Evolutionary conservation across 257 asterid species (phyloP).

Genomic region (Nicotiana attenuata): DNA sequence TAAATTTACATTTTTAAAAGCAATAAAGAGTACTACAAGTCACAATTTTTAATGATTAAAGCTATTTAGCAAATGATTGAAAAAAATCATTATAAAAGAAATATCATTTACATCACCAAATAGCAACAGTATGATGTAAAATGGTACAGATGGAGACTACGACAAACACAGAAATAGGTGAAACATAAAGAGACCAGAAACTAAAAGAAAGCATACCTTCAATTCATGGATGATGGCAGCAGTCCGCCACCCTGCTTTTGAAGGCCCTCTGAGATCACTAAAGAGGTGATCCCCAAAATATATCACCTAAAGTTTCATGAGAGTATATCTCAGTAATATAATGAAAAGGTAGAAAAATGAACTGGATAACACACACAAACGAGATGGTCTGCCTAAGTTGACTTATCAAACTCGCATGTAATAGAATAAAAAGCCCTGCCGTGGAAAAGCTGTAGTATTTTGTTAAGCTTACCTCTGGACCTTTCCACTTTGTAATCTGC

Average conservation of each 20-base stretch:
- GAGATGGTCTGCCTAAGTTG: background rate
- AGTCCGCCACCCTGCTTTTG: constrained; percentile 97
- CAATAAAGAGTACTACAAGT: background rate
- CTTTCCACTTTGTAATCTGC: constrained; percentile 95
- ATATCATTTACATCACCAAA: background rate
- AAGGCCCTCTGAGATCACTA: constrained; percentile 97
- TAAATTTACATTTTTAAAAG: background rate
- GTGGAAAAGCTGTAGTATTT: background rate
- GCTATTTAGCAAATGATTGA: background rate
- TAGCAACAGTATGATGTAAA: background rate
- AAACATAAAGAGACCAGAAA: background rate
- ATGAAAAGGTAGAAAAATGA: background rate
- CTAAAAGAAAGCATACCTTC: constrained; percentile 46
- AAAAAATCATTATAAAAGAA: background rate
- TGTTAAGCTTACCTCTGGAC: constrained; percentile 67
- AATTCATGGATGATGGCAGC: constrained; percentile 94
- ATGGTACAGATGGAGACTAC: background rate
- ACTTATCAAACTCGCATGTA: background rate
- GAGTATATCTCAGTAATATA: background rate
- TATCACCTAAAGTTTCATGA: constrained; percentile 54
- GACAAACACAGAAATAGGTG: background rate
- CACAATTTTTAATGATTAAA: background rate
- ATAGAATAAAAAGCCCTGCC: background rate
- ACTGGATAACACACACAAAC: background rate
- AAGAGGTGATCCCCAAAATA: constrained; percentile 98